These are phyloP conservation scores for Platanus orientalis DNA, from an alignment of 164 flowering plant genomes.

Conservation along the genomic window DNA sequence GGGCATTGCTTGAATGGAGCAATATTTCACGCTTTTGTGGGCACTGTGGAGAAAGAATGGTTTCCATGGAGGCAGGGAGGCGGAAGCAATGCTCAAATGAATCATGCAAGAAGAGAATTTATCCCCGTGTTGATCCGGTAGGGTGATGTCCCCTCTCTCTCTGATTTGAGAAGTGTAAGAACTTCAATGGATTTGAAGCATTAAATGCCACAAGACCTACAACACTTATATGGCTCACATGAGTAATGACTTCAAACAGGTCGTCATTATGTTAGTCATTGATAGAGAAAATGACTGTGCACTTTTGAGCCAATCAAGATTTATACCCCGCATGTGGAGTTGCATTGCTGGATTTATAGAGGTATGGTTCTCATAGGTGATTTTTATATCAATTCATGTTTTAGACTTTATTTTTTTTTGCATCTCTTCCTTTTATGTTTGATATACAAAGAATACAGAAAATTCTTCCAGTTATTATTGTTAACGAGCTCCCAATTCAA, in stretches of 20 bases:
- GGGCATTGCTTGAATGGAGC: slow-evolving; percentile 93
- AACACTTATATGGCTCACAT: not conserved
- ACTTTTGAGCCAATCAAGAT: slow-evolving; percentile 77
- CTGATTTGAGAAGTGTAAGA: too few relatives aligned
- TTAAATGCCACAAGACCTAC: not conserved
- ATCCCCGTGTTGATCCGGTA: slow-evolving; percentile 98
- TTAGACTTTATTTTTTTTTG: not conserved
- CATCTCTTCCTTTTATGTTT: too few relatives aligned
- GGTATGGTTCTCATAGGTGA: slow-evolving; percentile 30
- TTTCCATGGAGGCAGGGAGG: slow-evolving; percentile 80
- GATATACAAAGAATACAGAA: too few relatives aligned
- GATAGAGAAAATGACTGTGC: slow-evolving; percentile 89
- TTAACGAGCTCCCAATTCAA: too few relatives aligned
- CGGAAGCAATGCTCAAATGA: slow-evolving; percentile 77
- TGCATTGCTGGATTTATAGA: slow-evolving; percentile 96
- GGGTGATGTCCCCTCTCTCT: too few relatives aligned
- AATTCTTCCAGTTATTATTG: too few relatives aligned
- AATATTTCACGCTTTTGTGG: slow-evolving; percentile 72
- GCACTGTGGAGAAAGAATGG: slow-evolving; percentile 61
- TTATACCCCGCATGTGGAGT: slow-evolving; percentile 97
- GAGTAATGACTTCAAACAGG: slow-evolving; percentile 40
- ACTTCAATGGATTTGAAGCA: too few relatives aligned
- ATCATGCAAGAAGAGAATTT: slow-evolving; percentile 66
- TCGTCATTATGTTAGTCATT: slow-evolving; percentile 92
- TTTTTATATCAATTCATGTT: not conserved